A percentile compares a stretch with the other conserved stretches of the same genome.
phyloP scores from a whole-genome alignment of 108 stramenopile species.

The Discostella stelligeroides region DNA sequence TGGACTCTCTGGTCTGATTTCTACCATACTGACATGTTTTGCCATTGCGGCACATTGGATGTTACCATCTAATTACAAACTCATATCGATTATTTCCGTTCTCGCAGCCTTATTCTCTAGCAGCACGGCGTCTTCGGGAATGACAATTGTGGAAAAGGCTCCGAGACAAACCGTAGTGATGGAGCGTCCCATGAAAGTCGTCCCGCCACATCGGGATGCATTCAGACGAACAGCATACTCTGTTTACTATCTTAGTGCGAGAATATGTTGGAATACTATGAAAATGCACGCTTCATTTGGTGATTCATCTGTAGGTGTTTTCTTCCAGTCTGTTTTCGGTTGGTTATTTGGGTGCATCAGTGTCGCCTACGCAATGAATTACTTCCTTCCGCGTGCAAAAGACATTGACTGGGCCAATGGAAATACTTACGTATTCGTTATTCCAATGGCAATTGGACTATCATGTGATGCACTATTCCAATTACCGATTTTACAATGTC shows the following conservation, averaged over 20 bases:
- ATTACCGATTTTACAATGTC: constrained; percentile 15
- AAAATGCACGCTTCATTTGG: neutral
- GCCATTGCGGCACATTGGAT: constrained; percentile 8
- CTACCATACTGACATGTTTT: constrained; percentile 13
- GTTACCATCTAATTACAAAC: neutral
- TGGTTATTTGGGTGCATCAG: constrained; percentile 17
- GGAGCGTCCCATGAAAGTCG: constrained; percentile 11
- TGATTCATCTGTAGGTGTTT: neutral
- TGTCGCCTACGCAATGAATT: constrained; percentile 17
- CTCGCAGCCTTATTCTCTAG: constrained; percentile 14
- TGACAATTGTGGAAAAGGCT: constrained; percentile 20
- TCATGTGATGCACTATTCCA: constrained; percentile 32
- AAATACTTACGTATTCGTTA: constrained; percentile 42
- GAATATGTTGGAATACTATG: constrained; percentile 27
- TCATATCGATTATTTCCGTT: neutral
- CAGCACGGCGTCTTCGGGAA: constrained; percentile 22
- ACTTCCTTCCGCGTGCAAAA: constrained; percentile 18
- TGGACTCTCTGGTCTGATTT: constrained; percentile 9
- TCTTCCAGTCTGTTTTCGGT: neutral
- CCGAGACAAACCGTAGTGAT: constrained; percentile 27
- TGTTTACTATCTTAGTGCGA: constrained; percentile 24
- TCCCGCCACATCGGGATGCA: constrained; percentile 47
- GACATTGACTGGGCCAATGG: constrained; percentile 33
- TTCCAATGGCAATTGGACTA: constrained; percentile 40
- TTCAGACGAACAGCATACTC: constrained; percentile 34